Base-by-base conservation (phyloP, 345 rosid genomes). In the Camelina neglecta region DNA sequence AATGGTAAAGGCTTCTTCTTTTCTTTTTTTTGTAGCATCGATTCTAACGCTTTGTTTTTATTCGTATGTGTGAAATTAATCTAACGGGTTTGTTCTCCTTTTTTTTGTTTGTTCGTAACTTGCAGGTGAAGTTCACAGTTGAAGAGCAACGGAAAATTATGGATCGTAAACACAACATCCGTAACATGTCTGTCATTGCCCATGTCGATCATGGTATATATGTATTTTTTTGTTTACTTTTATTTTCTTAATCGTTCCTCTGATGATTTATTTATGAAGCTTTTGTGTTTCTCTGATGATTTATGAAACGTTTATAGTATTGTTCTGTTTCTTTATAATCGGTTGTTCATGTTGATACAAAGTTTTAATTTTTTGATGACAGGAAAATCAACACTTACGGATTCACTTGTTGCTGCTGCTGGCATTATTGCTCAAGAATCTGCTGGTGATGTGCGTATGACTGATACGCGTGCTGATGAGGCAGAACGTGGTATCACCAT, bases 371-470 rank as follows among this genome's bases (percentile, higher is more conserved):
- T 29, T 29, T 13, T 21, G 7, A 24, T n/a, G 67, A 60, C 81
- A 91, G 96, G 96, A 8, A 91, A 90, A 69, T 90, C 96, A 2
- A 90, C 96, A 0, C 92, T 91, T 24, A 91, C 96, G 0, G 96
- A 91, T 51, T 91, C 96, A 12, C 84, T 91, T 9, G 96, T 91
- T 20, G 96, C 96, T 82, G 96, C 96, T 83, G 96, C 96, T 23
- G 96, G 96, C 66, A 91, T 91, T 58, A 91, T 91, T 45, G 96
- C 96, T 2, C 96, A 91, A 76, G 96, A 91, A 65, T 87, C 81
- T 79, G 96, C 93, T 60, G 96, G 96, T 39, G 96, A 91, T 84
- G 96, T 91, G 1, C 92, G 96, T 51, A 91, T 91, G 96, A 91
- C 96, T 0, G 96, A 91, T 72, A 89, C 93, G 0, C 85, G 96